Percentiles rank a stretch among this genome's conserved stretches.
Evolutionary conservation across 164 flowering plant genomes (phyloP).

Genomic region (Buxus sempervirens): DNA sequence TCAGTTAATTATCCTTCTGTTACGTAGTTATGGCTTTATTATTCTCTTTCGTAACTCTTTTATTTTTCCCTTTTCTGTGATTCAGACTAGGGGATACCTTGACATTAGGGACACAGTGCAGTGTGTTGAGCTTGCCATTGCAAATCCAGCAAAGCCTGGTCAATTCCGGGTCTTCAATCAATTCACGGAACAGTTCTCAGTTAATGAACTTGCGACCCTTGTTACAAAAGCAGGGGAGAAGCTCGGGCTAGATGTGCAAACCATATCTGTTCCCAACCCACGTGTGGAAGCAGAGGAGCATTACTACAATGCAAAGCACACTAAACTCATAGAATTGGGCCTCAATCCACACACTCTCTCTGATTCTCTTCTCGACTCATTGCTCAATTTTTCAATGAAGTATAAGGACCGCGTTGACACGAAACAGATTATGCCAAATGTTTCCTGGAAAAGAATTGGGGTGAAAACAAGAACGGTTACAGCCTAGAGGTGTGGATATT

Average conservation of each 20-base stretch:
- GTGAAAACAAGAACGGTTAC: slow-evolving; percentile 70
- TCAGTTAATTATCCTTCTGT: not conserved
- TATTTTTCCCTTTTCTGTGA: not conserved
- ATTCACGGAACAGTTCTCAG: slow-evolving; percentile 96
- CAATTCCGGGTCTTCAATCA: slow-evolving; percentile 96
- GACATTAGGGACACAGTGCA: slow-evolving; percentile 97
- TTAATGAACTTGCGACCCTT: slow-evolving; percentile 78
- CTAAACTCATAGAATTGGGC: slow-evolving; percentile 84
- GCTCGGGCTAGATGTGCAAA: slow-evolving; percentile 72
- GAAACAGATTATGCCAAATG: slow-evolving; percentile 89
- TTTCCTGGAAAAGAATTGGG: slow-evolving; percentile 83
- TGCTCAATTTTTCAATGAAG: slow-evolving; percentile 67
- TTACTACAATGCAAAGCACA: slow-evolving; percentile 95
- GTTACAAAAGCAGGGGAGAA: slow-evolving; percentile 87
- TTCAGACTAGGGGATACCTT: slow-evolving; percentile 91
- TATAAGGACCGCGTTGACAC: slow-evolving; percentile 77
- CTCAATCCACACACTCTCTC: slow-evolving; percentile 89
- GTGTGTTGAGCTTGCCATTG: slow-evolving; percentile 92
- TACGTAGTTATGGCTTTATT: not conserved
- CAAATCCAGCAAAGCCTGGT: slow-evolving; percentile 79
- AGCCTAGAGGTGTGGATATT: slow-evolving; percentile 22
- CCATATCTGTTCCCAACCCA: slow-evolving; percentile 85
- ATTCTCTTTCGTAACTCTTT: not conserved
- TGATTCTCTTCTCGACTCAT: slow-evolving; percentile 83
- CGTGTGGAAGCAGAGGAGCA: slow-evolving; percentile 97